Conservation (phyloP, 371 early-diverging fungal genomes). For the Rhizomucor miehei region DNA sequence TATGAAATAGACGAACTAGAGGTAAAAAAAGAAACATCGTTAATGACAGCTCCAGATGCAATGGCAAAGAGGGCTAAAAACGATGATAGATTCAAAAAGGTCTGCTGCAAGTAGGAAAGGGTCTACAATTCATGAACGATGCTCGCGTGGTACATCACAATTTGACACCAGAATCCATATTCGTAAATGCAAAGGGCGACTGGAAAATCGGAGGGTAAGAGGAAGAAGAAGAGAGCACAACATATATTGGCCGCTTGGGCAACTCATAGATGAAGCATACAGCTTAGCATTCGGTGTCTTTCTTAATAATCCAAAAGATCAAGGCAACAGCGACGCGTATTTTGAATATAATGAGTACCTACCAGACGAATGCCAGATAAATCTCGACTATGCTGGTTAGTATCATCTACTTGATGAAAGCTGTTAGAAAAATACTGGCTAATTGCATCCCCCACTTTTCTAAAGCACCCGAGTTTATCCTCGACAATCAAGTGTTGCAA, state of each 20-base stretch:
- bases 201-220: slow-evolving; percentile 86
- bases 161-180: slow-evolving; percentile 72
- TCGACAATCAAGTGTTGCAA: slow-evolving; percentile 52
- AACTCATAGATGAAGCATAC: not conserved
- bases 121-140: slow-evolving; percentile 70
- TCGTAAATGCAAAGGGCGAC: slow-evolving; percentile 83
- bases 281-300: slow-evolving; percentile 70
- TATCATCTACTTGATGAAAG: too few species aligned
- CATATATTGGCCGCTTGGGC: not conserved
- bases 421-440: too few species aligned
- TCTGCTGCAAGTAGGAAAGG: slow-evolving; percentile 76
- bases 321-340: slow-evolving; percentile 27
- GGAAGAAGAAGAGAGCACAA: not conserved
- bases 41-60: not conserved
- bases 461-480: slow-evolving; percentile 78
- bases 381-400: slow-evolving; percentile 66
- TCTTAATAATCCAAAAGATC: slow-evolving; percentile 44
- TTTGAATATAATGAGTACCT: slow-evolving; percentile 60
- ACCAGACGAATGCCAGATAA: slow-evolving; percentile 66
- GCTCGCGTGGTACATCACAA: slow-evolving; percentile 79
- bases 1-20: slow-evolving; percentile 78
- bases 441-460: too few species aligned
- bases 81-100: slow-evolving; percentile 75
- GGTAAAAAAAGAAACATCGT: slow-evolving; percentile 39
- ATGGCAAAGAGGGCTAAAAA: not conserved